Conservation (phyloP, 2,329 filamentous ascomycete genomes). For the Ophiostoma triangulosporum region DNA sequence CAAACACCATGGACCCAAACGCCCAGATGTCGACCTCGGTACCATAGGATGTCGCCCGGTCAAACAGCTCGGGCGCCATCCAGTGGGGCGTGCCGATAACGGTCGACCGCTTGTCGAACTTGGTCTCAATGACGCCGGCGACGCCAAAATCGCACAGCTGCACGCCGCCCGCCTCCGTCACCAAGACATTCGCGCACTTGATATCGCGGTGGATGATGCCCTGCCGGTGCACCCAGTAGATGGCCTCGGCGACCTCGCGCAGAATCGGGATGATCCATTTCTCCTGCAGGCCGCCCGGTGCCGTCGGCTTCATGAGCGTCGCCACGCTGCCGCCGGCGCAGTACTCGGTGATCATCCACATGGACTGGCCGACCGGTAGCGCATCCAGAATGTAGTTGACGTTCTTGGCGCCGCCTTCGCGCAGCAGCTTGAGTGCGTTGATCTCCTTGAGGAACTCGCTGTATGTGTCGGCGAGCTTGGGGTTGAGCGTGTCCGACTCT, state of each 20-base stretch:
- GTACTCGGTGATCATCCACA: constrained; percentile 84
- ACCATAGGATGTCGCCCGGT: constrained; percentile 48
- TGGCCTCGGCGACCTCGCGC: constrained; percentile 47
- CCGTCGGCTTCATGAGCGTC: constrained; percentile 55
- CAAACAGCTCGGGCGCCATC: constrained; percentile 73
- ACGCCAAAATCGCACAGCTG: constrained; percentile 81
- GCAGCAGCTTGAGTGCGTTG: constrained; percentile 56
- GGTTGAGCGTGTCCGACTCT: constrained; percentile 55
- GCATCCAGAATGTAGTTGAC: constrained; percentile 74
- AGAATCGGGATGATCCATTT: constrained; percentile 24
- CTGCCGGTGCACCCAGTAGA: constrained; percentile 53
- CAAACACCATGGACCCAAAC: constrained; percentile 67
- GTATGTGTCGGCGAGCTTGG: constrained; percentile 52
- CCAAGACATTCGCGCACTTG: constrained; percentile 67
- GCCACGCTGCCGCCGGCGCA: constrained; percentile 74
- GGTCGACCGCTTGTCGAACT: constrained; percentile 63
- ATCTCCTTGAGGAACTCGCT: constrained; percentile 58
- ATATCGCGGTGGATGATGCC: constrained; percentile 60
- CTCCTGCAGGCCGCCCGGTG: constrained; percentile 51
- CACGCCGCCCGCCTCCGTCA: constrained; percentile 62
- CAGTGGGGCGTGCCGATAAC: constrained; percentile 74
- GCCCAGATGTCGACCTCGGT: constrained; percentile 75
- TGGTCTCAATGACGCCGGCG: constrained; percentile 61
- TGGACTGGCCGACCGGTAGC: constrained; percentile 60
- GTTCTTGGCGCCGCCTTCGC: constrained; percentile 61